Percentiles rank a stretch among this genome's conserved stretches.
Evolutionary conservation across 371 early-diverging fungal species (phyloP).

Genomic region (Synchytrium microbalum): DNA sequence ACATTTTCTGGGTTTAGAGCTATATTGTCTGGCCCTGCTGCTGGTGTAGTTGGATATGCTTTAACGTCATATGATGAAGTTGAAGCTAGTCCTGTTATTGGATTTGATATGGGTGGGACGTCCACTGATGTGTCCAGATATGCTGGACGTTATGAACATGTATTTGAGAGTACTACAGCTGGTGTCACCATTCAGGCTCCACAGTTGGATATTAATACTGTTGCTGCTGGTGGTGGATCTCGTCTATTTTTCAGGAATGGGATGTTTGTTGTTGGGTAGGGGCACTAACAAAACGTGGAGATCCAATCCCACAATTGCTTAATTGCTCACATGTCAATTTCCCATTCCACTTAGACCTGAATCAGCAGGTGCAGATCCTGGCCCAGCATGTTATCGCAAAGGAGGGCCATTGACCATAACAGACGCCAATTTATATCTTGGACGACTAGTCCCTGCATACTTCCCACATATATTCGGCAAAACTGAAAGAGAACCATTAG

Average conservation of each 20-base stretch:
- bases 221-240: conserved; percentile 96
- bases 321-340: neutral
- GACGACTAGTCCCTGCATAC: conserved; percentile 75
- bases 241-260: conserved; percentile 86
- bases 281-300: neutral
- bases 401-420: conserved; percentile 89
- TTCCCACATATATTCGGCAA: conserved; percentile 94
- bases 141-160: conserved; percentile 84
- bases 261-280: conserved; percentile 83
- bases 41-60: conserved; percentile 90
- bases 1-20: conserved; percentile 81
- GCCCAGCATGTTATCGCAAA: conserved; percentile 92
- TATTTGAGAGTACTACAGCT: conserved; percentile 89
- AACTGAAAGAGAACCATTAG: conserved; percentile 75
- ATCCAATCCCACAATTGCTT: neutral
- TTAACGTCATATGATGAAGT: conserved; percentile 55
- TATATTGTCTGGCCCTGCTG: conserved; percentile 92
- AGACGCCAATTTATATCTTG: conserved; percentile 86
- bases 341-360: conserved; percentile 28
- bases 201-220: conserved; percentile 91
- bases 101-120: conserved; percentile 93
- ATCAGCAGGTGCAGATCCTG: conserved; percentile 92
- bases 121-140: conserved; percentile 92
- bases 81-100: conserved; percentile 67
- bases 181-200: conserved; percentile 93